Evolutionary conservation across 2,329 filamentous ascomycete genomes (phyloP), one percentile per base, ranked within the genome.

Genomic region (Cladophialophora bantiana): DNA sequence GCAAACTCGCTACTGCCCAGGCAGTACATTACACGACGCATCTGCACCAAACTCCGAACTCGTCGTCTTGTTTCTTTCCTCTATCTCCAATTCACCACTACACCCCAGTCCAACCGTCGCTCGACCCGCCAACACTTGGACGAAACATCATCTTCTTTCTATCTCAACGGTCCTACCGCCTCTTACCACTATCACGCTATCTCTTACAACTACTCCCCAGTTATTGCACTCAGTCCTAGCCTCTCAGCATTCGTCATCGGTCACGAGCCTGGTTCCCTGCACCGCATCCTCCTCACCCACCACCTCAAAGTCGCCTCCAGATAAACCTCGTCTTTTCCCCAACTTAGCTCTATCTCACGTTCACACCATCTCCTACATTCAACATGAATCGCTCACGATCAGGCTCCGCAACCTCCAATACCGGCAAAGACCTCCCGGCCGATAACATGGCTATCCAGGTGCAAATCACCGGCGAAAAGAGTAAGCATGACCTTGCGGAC

Each of bases 361-460:
- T 38, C 26, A 15, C 26, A 57, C 38, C 62, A 18, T 20, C 38
- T 31, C 18, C n/a, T 12, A 62, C 34, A 52, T 62, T 54, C 58
- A 52, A 65, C 54, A 70, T 70, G 68, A 61, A 61, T 53, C 70
- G 68, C 60, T 72, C 70, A 55, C 61, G 68, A 50, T 70, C 68
- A 20, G 62, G 59, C 56, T 70, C 70, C 31, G 58, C 66, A 26
- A 61, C 68, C 20, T 70, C 67, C 60, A 65, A 45, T 57, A 64
- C 38, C 71, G 77, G 58, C 73, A 80, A 80, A 77, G 78, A 78
- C 65, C 77, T 85, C 65, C 74, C 77, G 57, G 80, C 83, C 62
- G 81, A 84, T 59, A 86, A 81, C 45, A 86, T 87, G 79, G 84
- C 86, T 75, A 85, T 88, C 77, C 88, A 88, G 77, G 82, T 88